These are phyloP conservation scores for Endothia cerciana DNA, from an alignment of 2,329 filamentous ascomycete genomes.

Conservation along the genomic window DNA sequence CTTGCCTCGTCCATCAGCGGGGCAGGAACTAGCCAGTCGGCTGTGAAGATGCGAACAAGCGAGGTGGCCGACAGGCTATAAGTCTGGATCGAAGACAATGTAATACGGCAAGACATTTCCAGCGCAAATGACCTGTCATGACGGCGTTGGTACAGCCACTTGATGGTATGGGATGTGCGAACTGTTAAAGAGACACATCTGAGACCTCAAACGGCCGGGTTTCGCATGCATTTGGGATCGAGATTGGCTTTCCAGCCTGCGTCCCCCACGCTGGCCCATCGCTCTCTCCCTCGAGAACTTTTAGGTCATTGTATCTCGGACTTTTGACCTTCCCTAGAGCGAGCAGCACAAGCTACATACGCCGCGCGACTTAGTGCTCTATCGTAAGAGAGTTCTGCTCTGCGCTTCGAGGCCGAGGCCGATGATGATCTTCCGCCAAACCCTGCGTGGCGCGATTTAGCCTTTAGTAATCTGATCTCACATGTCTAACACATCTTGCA, in stretches of 20 bases:
- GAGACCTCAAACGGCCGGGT: conserved; percentile 24
- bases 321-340: not conserved
- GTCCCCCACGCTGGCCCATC: too few relatives aligned
- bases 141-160: conserved; percentile 12
- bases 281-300: not conserved
- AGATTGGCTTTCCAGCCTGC: not conserved
- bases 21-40: not conserved
- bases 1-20: not conserved
- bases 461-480: conserved; percentile 11
- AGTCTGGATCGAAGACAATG: not conserved
- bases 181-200: conserved; percentile 16
- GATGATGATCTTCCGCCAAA: not conserved
- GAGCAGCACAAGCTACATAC: not conserved
- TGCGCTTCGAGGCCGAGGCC: not conserved
- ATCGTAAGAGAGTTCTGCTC: not conserved
- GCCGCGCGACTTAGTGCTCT: not conserved
- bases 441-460: not conserved
- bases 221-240: conserved; percentile 12
- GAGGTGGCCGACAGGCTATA: not conserved
- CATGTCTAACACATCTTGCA: conserved; percentile 25
- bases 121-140: conserved; percentile 14
- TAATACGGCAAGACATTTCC: conserved; percentile 13
- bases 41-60: not conserved
- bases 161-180: not conserved
- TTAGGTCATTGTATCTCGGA: not conserved